Base-by-base conservation (phyloP, 768 basidiomycete genomes). In the Psilocybe azurescens region DNA sequence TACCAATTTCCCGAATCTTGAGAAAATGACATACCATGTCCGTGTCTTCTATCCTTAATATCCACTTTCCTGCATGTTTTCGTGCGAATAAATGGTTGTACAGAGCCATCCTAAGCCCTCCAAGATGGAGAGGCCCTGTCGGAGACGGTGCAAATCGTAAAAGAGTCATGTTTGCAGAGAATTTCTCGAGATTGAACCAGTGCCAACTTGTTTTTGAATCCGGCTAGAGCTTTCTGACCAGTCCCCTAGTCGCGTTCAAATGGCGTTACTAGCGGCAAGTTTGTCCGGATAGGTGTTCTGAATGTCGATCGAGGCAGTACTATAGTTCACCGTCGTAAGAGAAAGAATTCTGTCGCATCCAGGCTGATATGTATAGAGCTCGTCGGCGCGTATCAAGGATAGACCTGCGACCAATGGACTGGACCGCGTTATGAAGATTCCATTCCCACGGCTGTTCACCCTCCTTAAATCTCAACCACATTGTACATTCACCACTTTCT, bases 121-220 rank as follows among this genome's bases (percentile, higher is more conserved):
- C 97, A 1, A 99, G 87, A 74, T 99, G 97, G 4, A 99, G 79
- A 33, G 90, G 84, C 1, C 97, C 97, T 0, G 97, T 99, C 1
- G 97, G 97, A 1, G 97, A 99, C 1, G 97, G 97, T 2, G 97
- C 97, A 74, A 99, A 99, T 14, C 97, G 89, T 14, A 99, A 75
- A 16, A 95, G 79, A 10, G 82, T 83, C 81, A 88, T 88, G 38
- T 36, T 36, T 11, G 11, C 33, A 36, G 11, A 36, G 33, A 1
- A 7, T 36, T 36, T 36, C 33, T 36, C 33, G 33, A 24, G 24
- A 24, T 24, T 24, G 2, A 24, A 24, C 24, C 24, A 24, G 24
- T 24, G 33, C 33, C 33, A 36, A 36, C 33, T 36, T 11, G 11
- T 11, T 36, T 11, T 36, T 11, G 6, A 36, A 36, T 36, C 11